Percentiles rank a stretch among this genome's conserved stretches.
Conservation (phyloP, 129 eudicot species). For the Flaveria bidentis region DNA sequence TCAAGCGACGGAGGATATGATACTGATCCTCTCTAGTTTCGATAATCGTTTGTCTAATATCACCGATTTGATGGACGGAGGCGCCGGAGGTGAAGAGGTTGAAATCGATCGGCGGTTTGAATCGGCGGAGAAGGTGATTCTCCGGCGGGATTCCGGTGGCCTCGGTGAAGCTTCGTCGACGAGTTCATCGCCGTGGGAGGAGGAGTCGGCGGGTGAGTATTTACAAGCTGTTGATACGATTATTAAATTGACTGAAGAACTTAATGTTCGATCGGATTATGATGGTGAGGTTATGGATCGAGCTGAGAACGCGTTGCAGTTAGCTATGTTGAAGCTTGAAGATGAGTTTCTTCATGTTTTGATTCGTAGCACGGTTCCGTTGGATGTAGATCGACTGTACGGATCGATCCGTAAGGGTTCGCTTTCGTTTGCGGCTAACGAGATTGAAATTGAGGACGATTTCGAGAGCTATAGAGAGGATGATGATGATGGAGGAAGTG, state of each 20-base stretch:
- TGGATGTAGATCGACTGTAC: conserved; percentile 60
- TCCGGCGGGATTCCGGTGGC: conserved; percentile 40
- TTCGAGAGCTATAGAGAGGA: conserved; percentile 44
- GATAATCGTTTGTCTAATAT: conserved; percentile 87
- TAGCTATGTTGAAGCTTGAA: conserved; percentile 76
- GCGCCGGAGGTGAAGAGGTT: not conserved
- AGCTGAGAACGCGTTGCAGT: conserved; percentile 70
- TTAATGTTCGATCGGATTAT: conserved; percentile 27
- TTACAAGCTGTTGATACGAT: conserved; percentile 63
- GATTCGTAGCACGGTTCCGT: conserved; percentile 48
- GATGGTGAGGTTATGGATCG: conserved; percentile 54
- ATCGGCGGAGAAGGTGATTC: conserved; percentile 59
- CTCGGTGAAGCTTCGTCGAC: conserved; percentile 27
- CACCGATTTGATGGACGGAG: conserved; percentile 44
- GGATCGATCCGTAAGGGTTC: conserved; percentile 59
- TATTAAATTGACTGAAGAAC: conserved; percentile 52
- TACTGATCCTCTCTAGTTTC: conserved; percentile 65
- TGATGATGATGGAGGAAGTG: conserved; percentile 31
- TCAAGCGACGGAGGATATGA: conserved; percentile 75
- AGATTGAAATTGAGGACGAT: conserved; percentile 47
- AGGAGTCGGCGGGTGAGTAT: conserved; percentile 39
- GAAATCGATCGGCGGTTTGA: conserved; percentile 40
- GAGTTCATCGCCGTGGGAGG: conserved; percentile 35
- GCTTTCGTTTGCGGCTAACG: conserved; percentile 38
- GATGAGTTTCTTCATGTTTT: conserved; percentile 69